Conservation (phyloP, 768 basidiomycete genomes). For the Mycena kentingensis region DNA sequence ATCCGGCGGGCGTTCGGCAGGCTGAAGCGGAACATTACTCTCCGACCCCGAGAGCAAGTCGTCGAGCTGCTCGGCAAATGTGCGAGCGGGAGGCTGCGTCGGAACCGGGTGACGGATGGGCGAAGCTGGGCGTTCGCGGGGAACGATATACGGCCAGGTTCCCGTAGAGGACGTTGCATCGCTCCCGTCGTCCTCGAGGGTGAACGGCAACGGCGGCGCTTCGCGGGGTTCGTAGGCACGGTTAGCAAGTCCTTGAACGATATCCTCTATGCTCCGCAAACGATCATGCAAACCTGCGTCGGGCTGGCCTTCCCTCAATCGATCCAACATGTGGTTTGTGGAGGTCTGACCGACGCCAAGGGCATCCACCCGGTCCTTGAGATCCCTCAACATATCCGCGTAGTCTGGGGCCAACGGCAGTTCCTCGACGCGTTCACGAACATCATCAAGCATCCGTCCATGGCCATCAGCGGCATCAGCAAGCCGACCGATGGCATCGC, state of each 20-base stretch:
- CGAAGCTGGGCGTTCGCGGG: constrained; percentile 5
- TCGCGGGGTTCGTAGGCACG: constrained; percentile 31
- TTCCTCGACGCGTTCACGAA: neutral
- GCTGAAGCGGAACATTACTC: constrained; percentile 39
- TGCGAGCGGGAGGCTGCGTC: constrained; percentile 49
- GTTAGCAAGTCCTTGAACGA: constrained; percentile 43
- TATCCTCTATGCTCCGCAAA: constrained; percentile 47
- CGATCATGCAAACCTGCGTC: constrained; percentile 45
- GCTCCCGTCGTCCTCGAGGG: constrained; percentile 7
- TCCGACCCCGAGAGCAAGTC: constrained; percentile 55
- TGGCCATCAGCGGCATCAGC: constrained; percentile 36
- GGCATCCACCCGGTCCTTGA: constrained; percentile 60
- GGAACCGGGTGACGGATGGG: constrained; percentile 44
- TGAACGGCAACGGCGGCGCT: constrained; percentile 28
- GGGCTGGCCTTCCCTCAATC: constrained; percentile 52
- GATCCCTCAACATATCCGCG: constrained; percentile 53
- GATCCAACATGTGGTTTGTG: constrained; percentile 62
- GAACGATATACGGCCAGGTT: constrained; percentile 4
- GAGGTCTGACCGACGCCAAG: constrained; percentile 65
- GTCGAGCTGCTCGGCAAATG: constrained; percentile 61
- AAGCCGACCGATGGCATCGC: constrained; percentile 65
- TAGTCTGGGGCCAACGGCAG: constrained; percentile 43
- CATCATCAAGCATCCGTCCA: constrained; percentile 5
- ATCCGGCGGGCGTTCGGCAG: constrained; percentile 51
- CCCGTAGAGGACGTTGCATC: neutral